A percentile compares a stretch with the other conserved stretches of the same genome.
Conservation (phyloP, 192 early-diverging fungal genomes). For the Entomortierella chlamydospora region DNA sequence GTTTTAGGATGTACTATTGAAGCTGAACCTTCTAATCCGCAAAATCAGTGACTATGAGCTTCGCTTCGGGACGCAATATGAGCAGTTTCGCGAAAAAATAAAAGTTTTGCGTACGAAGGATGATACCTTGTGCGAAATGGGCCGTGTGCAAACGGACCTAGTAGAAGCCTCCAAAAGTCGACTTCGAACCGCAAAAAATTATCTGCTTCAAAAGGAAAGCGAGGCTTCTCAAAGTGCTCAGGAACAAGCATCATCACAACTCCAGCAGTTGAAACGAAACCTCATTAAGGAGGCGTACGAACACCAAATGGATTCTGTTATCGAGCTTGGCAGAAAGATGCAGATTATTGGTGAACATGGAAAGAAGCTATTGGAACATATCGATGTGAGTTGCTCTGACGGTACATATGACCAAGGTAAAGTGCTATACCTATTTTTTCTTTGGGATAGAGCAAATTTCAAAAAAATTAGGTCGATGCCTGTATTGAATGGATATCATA, state of each 20-base stretch:
- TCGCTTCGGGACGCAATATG: conserved; percentile 43
- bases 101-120: conserved; percentile 43
- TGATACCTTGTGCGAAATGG: conserved; percentile 46
- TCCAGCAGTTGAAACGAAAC: conserved; percentile 49
- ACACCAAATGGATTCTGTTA: conserved; percentile 41
- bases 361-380: conserved; percentile 33
- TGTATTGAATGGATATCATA: not conserved
- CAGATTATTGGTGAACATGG: conserved; percentile 59
- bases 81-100: conserved; percentile 43
- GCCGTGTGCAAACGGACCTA: conserved; percentile 31
- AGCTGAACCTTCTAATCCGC: conserved; percentile 47
- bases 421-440: not conserved
- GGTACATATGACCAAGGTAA: conserved; percentile 21
- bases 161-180: conserved; percentile 28
- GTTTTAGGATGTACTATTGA: conserved; percentile 41
- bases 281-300: conserved; percentile 51
- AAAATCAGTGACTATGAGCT: conserved; percentile 55
- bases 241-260: conserved; percentile 9
- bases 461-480: too few species aligned
- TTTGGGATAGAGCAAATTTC: too few species aligned
- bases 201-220: conserved; percentile 35
- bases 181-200: conserved; percentile 25
- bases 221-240: conserved; percentile 21
- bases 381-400: conserved; percentile 11
- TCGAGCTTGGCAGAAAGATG: conserved; percentile 54